phyloP scores from a whole-genome alignment of 2,329 filamentous ascomycete genomes.

The Monilinia aucupariae region DNA sequence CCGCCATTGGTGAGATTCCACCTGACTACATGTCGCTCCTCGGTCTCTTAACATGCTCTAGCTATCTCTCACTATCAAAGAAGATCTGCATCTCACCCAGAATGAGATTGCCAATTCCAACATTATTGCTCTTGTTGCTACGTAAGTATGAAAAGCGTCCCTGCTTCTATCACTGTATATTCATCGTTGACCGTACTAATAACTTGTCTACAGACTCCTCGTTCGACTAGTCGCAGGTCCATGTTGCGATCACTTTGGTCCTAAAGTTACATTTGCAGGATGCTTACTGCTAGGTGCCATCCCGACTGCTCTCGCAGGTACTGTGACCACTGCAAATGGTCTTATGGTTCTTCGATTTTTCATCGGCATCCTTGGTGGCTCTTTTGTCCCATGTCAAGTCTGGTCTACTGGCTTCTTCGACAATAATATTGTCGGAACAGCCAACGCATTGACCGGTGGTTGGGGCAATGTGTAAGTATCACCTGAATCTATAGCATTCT shows the following conservation, averaged over 20 bases:
- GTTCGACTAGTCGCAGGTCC: slow-evolving; percentile 75
- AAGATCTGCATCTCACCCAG: slow-evolving; percentile 67
- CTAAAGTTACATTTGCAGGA: slow-evolving; percentile 72
- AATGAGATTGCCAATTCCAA: slow-evolving; percentile 81
- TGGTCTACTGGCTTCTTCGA: slow-evolving; percentile 93
- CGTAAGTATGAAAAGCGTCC: slow-evolving; percentile 33
- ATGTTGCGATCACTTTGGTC: slow-evolving; percentile 78
- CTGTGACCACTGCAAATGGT: slow-evolving; percentile 61
- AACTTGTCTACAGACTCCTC: slow-evolving; percentile 43
- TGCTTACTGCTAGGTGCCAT: slow-evolving; percentile 72
- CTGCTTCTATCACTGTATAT: background rate
- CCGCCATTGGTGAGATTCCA: slow-evolving; percentile 48
- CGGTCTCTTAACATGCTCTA: slow-evolving; percentile 37
- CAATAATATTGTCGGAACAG: slow-evolving; percentile 83
- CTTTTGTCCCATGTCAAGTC: slow-evolving; percentile 82
- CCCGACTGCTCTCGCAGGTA: slow-evolving; percentile 75
- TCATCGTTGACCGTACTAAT: slow-evolving; percentile 1
- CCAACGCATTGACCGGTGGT: slow-evolving; percentile 78
- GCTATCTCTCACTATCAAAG: slow-evolving; percentile 61
- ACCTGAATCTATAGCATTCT: background rate
- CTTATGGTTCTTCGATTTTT: slow-evolving; percentile 75
- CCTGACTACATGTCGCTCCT: background rate
- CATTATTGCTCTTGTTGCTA: slow-evolving; percentile 72
- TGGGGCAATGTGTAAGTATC: slow-evolving; percentile 62
- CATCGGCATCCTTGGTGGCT: slow-evolving; percentile 70